These are phyloP conservation scores for Irpex sp. DNA, from an alignment of 1,284 basidiomycete genomes.

Conservation along the genomic window DNA sequence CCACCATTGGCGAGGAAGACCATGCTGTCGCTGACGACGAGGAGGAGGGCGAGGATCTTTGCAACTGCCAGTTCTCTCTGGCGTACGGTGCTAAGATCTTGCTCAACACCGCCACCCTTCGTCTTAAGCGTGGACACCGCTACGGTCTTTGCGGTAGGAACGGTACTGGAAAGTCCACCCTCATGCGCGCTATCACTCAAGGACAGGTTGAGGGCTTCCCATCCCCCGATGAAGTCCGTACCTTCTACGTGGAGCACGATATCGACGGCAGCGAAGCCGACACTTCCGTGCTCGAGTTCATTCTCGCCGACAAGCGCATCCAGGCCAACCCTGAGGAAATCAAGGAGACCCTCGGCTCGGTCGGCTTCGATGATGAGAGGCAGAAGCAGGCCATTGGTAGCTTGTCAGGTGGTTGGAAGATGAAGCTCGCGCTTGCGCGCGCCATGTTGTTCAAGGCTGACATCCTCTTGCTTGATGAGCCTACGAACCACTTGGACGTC, in stretches of 20 bases:
- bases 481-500: constrained; percentile 97
- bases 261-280: constrained; percentile 95
- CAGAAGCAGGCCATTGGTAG: constrained; percentile 86
- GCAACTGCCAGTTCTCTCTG: constrained; percentile 97
- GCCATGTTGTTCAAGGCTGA: constrained; percentile 99
- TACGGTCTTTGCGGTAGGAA: constrained; percentile 98
- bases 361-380: constrained; percentile 88
- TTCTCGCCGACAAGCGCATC: constrained; percentile 84
- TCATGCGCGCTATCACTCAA: constrained; percentile 96
- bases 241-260: constrained; percentile 99
- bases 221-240: constrained; percentile 91
- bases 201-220: constrained; percentile 98
- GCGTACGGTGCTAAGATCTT: constrained; percentile 99
- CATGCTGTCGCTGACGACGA: constrained; percentile 79
- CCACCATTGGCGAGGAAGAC: constrained; percentile 73
- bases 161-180: constrained; percentile 97
- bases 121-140: constrained; percentile 97
- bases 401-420: constrained; percentile 99
- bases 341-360: constrained; percentile 79
- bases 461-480: constrained; percentile 95
- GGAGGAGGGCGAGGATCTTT: constrained; percentile 96
- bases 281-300: constrained; percentile 89
- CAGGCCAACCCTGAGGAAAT: constrained; percentile 70
- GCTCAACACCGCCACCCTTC: constrained; percentile 93
- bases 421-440: constrained; percentile 98